These are phyloP conservation scores for Diplocarpon rosae DNA, from an alignment of 2,329 filamentous ascomycete genomes.

Conservation along the genomic window DNA sequence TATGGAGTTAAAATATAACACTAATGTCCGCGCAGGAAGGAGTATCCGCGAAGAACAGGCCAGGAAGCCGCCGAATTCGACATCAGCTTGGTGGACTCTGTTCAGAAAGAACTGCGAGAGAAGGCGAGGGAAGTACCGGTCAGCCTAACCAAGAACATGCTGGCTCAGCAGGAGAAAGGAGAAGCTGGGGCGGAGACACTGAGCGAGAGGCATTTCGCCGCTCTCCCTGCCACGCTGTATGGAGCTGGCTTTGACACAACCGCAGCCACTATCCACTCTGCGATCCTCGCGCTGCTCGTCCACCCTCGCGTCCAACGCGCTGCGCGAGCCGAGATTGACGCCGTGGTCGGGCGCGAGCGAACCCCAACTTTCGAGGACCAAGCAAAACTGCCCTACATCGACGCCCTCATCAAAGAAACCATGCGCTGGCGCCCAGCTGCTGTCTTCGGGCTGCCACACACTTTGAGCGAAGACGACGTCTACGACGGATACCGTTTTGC, in stretches of 20 bases:
- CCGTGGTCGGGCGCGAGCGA: conserved; percentile 33
- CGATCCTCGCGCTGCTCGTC: conserved; percentile 3
- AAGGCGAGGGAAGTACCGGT: not conserved
- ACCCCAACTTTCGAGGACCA: conserved; percentile 37
- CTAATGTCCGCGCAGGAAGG: not conserved
- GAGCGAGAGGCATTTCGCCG: not conserved
- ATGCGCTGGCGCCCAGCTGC: conserved; percentile 34
- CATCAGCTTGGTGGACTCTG: not conserved
- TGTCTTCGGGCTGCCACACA: conserved; percentile 41
- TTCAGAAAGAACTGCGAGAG: conserved; percentile 1
- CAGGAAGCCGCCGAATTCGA: not conserved
- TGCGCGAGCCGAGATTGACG: conserved; percentile 35
- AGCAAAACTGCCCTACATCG: conserved; percentile 32
- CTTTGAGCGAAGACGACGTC: conserved; percentile 39
- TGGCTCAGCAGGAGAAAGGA: not conserved
- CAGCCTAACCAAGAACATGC: conserved; percentile 3
- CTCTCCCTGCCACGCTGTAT: not conserved
- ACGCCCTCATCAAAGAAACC: conserved; percentile 35
- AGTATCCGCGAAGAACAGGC: not conserved
- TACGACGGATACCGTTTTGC: conserved; percentile 42
- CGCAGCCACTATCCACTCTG: conserved; percentile 2
- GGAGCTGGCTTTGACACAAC: conserved; percentile 29
- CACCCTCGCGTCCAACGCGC: conserved; percentile 31
- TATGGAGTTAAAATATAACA: too few relatives aligned
- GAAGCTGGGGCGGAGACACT: not conserved